These are phyloP conservation scores for Dipsacomyces acuminosporus DNA, from an alignment of 371 early-diverging fungal species.

Conservation along the genomic window DNA sequence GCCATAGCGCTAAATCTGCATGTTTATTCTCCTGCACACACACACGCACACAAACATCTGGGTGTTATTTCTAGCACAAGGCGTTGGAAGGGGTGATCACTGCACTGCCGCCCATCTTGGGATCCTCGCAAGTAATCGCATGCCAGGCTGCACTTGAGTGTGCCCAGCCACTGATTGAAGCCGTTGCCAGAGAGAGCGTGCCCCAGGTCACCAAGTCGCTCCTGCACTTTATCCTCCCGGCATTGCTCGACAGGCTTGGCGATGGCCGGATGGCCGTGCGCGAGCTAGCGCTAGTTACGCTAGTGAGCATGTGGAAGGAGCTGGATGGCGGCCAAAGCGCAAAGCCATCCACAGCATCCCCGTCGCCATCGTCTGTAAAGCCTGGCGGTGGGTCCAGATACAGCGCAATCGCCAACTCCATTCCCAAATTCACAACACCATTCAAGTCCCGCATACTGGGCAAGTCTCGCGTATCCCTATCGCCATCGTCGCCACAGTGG, in stretches of 20 bases:
- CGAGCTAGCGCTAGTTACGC: slow-evolving; percentile 33
- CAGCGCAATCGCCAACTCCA: slow-evolving; percentile 15
- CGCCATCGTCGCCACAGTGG: slow-evolving; percentile 25
- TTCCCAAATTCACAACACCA: slow-evolving; percentile 22
- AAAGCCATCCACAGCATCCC: slow-evolving; percentile 9
- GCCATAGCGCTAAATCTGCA: too few species aligned
- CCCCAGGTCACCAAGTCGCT: slow-evolving; percentile 17
- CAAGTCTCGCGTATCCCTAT: slow-evolving; percentile 9
- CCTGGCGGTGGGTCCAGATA: slow-evolving; percentile 13
- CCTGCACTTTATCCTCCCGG: slow-evolving; percentile 40
- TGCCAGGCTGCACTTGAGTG: slow-evolving; percentile 42
- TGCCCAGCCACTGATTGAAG: slow-evolving; percentile 31
- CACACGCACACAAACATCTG: neutral
- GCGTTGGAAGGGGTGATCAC: slow-evolving; percentile 34
- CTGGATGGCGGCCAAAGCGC: slow-evolving; percentile 12
- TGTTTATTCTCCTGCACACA: neutral
- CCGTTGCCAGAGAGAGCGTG: slow-evolving; percentile 10
- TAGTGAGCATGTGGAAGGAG: slow-evolving; percentile 36
- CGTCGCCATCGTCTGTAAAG: slow-evolving; percentile 17
- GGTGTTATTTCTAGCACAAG: slow-evolving; percentile 23
- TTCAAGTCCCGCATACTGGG: slow-evolving; percentile 14
- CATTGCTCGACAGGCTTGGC: slow-evolving; percentile 43
- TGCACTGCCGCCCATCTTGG: slow-evolving; percentile 26
- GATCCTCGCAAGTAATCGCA: slow-evolving; percentile 43
- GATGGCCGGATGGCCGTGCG: slow-evolving; percentile 47